Base-by-base conservation (phyloP, 1,284 basidiomycete genomes). In the Butyriboletus regius region DNA sequence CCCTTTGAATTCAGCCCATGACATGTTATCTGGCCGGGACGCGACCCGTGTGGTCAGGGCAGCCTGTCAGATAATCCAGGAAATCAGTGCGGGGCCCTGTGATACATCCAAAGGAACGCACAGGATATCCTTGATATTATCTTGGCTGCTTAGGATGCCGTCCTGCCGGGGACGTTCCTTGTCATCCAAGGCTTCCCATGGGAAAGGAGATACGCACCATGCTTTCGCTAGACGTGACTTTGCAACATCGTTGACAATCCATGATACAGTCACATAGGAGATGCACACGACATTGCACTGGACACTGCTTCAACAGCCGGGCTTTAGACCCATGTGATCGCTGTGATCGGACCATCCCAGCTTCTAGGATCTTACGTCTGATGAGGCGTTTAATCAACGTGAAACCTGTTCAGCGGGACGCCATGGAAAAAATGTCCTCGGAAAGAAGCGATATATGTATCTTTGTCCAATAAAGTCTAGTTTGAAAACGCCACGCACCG, bases 341-440 rank as follows among this genome's bases (percentile, higher is more conserved):
- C 29, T 45, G 49, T 33, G 15, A 20, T 50, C n/a, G 41, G 20
- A 14, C 17, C 10, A 39, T 22, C 32, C 10, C 12, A 20, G 24
- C 24, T 26, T 45, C 41, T 18, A 48, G 1, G 2, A 47, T 32
- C 40, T 57, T 55, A 55, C 54, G 54, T 57, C 51, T 35, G 41
- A 44, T 38, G 49, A 22, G 14, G 32, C 20, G 20, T 35, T 50
- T 26, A 10, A 50, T 48, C 29, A 35, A 26, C 39, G 39, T 24
- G 22, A 22, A 48, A 37, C 46, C 18, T 29, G 31, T 41, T 41
- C 33, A 18, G 10, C 13, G 20, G 7, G 15, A 18, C 5, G 17
- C 29, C n/a, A 53, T 20, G 17, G 2, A 6, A 22, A 18, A 44
- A 18, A 28, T 33, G 24, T 15, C 31, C 39, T 53, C 48, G 48